Conservation (phyloP, 768 basidiomycete genomes). For the Trametes cingulata region DNA sequence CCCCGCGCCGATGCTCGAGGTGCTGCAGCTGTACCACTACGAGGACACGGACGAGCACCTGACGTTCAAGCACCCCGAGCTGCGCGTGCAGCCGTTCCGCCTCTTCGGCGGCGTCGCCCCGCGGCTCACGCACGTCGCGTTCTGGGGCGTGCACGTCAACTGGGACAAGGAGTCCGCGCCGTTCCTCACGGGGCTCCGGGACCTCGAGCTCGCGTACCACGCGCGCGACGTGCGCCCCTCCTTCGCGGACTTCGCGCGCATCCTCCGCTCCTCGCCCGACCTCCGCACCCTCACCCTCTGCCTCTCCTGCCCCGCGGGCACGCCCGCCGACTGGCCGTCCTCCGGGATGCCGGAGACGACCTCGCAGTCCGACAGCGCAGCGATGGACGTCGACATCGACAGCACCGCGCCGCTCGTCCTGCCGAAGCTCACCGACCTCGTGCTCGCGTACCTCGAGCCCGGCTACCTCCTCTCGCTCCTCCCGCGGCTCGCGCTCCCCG, state of each 20-base stretch:
- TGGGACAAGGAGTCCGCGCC: constrained; percentile 48
- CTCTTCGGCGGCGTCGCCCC: constrained; percentile 59
- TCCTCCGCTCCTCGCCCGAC: constrained; percentile 54
- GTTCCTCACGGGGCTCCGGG: constrained; percentile 47
- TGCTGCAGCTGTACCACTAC: constrained; percentile 56
- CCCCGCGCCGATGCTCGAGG: constrained; percentile 54
- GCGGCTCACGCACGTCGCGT: constrained; percentile 44
- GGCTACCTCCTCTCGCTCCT: constrained; percentile 36
- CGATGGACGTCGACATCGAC: constrained; percentile 17
- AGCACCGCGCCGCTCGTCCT: constrained; percentile 23
- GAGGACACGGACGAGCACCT: constrained; percentile 45
- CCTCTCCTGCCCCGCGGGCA: constrained; percentile 56
- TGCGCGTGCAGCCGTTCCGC: constrained; percentile 44
- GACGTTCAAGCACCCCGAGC: constrained; percentile 43
- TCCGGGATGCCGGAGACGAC: background rate
- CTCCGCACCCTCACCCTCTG: constrained; percentile 54
- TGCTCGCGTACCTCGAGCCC: constrained; percentile 35
- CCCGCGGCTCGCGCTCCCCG: constrained; percentile 37
- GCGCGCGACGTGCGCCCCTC: constrained; percentile 62
- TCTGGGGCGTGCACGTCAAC: constrained; percentile 73
- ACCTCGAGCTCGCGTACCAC: constrained; percentile 65
- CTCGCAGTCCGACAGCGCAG: background rate
- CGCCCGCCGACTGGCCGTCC: constrained; percentile 38
- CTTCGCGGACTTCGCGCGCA: constrained; percentile 51
- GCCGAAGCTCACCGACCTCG: constrained; percentile 31